Conservation (phyloP, 495 filamentous ascomycete genomes). For the Aspergillus funiculosus region DNA sequence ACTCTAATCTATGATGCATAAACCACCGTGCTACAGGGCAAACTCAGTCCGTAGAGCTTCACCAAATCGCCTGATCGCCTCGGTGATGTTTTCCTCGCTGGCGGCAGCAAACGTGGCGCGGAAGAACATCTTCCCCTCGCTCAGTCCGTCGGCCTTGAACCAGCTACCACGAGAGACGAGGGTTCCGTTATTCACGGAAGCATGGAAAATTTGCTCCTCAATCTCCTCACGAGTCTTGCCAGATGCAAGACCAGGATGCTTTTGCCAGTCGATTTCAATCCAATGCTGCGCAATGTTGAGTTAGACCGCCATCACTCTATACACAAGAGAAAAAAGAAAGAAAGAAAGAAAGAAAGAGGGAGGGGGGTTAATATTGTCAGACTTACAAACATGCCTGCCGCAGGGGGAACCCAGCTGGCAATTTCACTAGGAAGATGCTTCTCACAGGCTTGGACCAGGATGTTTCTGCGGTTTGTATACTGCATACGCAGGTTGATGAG, state of each 20-base stretch:
- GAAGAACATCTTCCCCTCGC: slow-evolving; percentile 64
- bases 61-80: slow-evolving; percentile 73
- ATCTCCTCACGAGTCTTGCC: slow-evolving; percentile 60
- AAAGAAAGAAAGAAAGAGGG: neutral
- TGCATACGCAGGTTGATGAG: slow-evolving; percentile 74
- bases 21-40: too few relatives aligned
- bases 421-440: slow-evolving; percentile 68
- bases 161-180: slow-evolving; percentile 78
- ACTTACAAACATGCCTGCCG: slow-evolving; percentile 96
- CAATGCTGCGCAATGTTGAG: slow-evolving; percentile 55
- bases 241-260: slow-evolving; percentile 57
- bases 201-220: slow-evolving; percentile 79
- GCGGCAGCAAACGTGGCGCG: slow-evolving; percentile 84
- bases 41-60: slow-evolving; percentile 63
- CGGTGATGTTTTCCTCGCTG: slow-evolving; percentile 63
- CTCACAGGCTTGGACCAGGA: slow-evolving; percentile 78
- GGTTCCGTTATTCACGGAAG: slow-evolving; percentile 62
- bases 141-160: slow-evolving; percentile 64
- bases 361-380: too few relatives aligned
- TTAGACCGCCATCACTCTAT: slow-evolving; percentile 7
- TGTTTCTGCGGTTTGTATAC: slow-evolving; percentile 74
- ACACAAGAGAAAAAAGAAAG: slow-evolving; percentile 2
- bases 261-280: slow-evolving; percentile 69
- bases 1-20: slow-evolving; percentile 18
- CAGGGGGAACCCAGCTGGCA: slow-evolving; percentile 74